Conservation (phyloP, 352 stramenopile genomes). For the Phytophthora lateralis region DNA sequence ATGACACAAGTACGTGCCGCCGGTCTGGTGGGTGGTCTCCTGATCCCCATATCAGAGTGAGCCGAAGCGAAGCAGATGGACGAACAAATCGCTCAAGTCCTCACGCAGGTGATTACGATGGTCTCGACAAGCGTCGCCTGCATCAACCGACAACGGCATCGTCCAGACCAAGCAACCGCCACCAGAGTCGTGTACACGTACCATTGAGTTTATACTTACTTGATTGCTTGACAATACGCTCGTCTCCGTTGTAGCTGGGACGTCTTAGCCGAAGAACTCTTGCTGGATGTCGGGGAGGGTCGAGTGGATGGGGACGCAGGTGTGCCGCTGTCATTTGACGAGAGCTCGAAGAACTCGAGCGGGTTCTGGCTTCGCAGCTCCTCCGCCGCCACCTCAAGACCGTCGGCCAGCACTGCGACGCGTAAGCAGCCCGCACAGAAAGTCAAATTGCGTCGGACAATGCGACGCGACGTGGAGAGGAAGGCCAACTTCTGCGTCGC, state of each 20-base stretch:
- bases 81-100: conserved; percentile 16
- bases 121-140: no score
- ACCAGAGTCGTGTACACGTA: neutral
- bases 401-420: conserved; percentile 24
- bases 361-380: conserved; percentile 36
- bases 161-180: neutral
- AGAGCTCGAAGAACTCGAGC: conserved; percentile 39
- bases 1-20: neutral
- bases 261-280: conserved; percentile 42
- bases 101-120: neutral
- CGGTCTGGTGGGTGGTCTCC: conserved; percentile 1
- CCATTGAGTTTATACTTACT: conserved; percentile 2
- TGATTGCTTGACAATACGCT: neutral
- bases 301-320: conserved; percentile 36
- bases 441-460: conserved; percentile 24
- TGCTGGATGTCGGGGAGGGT: conserved; percentile 37
- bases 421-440: conserved; percentile 40
- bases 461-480: conserved; percentile 25
- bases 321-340: conserved; percentile 28
- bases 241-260: neutral
- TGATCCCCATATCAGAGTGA: neutral
- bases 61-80: conserved; percentile 1
- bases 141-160: neutral
- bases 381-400: conserved; percentile 38
- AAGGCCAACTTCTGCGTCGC: conserved; percentile 31